Evolutionary conservation across 129 eudicot species (phyloP), one percentile per base, ranked within the genome.

Genomic region (Flaveria brownii): DNA sequence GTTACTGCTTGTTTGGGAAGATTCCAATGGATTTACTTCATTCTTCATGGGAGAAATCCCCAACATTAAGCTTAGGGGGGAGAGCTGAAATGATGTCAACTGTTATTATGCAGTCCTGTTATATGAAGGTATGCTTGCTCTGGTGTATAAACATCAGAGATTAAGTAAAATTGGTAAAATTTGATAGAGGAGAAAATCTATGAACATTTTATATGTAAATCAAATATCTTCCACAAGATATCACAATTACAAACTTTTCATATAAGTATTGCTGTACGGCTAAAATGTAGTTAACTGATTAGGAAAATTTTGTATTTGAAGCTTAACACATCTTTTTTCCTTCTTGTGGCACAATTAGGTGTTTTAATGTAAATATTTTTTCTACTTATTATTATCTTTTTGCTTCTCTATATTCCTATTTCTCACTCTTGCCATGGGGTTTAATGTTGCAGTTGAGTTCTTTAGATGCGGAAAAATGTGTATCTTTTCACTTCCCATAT

Each of bases 21-120:
- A 91, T 95, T 51, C 86, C 99, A 56, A 62, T 95, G 92, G 89
- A 91, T 54, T 60, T 83, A 70, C 88, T 95, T 55, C 85, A 81
- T 65, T 80, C 84, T 15, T 91, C 94, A 18, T 94, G 99, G 97
- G 88, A 89, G 52, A 86, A 85, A 73, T 90, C 95, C 63, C 83
- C 89, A 63, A 83, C 81, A 67, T 77, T 88, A 83, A 85, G 88
- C 64, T 68, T 76, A 70, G 96, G 97, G 63, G 92, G 89, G 71
- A 83, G 88, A 85, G 89, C 90, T 45, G 99, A 91, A 80, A 81
- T 89, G 92, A 80, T 85, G 76, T 87, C 92, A 30, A 83, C 93
- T 22, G 92, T 95, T 52, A 86, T 88, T 74, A 83, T 95, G 96
- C 84, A 76, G 75, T 80, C 97, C 52, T 91, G 92, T 84, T 71